Evolutionary conservation across 2,329 filamentous ascomycete species (phyloP).

Genomic region (Byssochlamys sp.): DNA sequence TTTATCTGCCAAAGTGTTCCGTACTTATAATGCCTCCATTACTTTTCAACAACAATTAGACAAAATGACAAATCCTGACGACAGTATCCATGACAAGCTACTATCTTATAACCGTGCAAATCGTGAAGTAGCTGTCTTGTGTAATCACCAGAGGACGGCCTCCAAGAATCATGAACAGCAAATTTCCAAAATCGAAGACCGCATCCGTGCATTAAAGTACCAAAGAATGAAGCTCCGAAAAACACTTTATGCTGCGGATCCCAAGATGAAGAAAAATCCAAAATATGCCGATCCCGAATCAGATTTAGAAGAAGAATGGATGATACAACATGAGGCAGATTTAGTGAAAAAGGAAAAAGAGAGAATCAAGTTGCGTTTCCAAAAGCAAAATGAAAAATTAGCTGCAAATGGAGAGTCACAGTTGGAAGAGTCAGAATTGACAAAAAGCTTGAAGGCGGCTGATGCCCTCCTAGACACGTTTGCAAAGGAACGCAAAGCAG

Average conservation of each 20-base stretch:
- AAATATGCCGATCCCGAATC: slow-evolving; percentile 74
- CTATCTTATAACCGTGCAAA: slow-evolving; percentile 99
- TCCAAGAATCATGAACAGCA: slow-evolving; percentile 74
- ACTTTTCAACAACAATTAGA: slow-evolving; percentile 88
- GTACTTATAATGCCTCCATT: slow-evolving; percentile 98
- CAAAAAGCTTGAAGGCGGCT: slow-evolving; percentile 67
- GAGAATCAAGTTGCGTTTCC: slow-evolving; percentile 95
- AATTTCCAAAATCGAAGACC: slow-evolving; percentile 89
- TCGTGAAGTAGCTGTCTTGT: slow-evolving; percentile 88
- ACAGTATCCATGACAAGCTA: slow-evolving; percentile 70
- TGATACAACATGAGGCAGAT: slow-evolving; percentile 71
- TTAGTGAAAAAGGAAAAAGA: slow-evolving; percentile 74
- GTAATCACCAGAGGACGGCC: slow-evolving; percentile 96
- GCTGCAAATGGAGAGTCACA: slow-evolving; percentile 71
- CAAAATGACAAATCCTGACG: slow-evolving; percentile 59
- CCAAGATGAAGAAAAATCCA: slow-evolving; percentile 72
- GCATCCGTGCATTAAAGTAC: slow-evolving; percentile 47
- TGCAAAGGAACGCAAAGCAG: slow-evolving; percentile 88
- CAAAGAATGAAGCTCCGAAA: slow-evolving; percentile 86
- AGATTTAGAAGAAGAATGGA: slow-evolving; percentile 74
- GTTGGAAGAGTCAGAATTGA: slow-evolving; percentile 76
- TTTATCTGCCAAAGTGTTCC: slow-evolving; percentile 95
- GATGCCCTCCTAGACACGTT: slow-evolving; percentile 81
- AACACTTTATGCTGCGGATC: slow-evolving; percentile 89
- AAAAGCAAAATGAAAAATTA: slow-evolving; percentile 96